Percentiles rank a stretch among this genome's conserved stretches.
phyloP scores from a whole-genome alignment of 2,329 filamentous ascomycete genomes.

The Fusarium cyanostomum region DNA sequence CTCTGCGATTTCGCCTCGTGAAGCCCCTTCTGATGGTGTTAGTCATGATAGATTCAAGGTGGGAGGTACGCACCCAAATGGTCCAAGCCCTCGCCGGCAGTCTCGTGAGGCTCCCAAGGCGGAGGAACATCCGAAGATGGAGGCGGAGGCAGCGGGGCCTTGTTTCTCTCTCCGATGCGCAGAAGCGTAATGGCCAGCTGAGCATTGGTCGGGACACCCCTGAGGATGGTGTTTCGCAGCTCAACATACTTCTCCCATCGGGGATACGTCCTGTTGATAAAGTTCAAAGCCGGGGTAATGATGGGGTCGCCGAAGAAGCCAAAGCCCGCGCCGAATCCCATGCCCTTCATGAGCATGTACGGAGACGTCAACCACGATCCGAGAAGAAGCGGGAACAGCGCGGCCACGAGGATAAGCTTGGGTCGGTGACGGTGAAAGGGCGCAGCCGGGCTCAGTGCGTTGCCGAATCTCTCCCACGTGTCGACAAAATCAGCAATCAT shows the following conservation, averaged over 20 bases:
- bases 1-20: conserved; percentile 70
- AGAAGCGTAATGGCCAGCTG: conserved; percentile 84
- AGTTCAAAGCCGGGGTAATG: conserved; percentile 66
- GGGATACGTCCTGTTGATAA: conserved; percentile 70
- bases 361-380: conserved; percentile 63
- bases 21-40: conserved; percentile 55
- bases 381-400: conserved; percentile 62
- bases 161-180: conserved; percentile 82
- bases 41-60: conserved; percentile 6
- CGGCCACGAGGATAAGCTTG: conserved; percentile 62
- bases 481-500: conserved; percentile 57
- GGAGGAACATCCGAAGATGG: conserved; percentile 51
- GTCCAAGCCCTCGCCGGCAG: conserved; percentile 52
- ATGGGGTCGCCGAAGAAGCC: conserved; percentile 83
- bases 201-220: conserved; percentile 85
- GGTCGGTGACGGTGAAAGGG: conserved; percentile 67
- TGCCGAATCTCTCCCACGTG: conserved; percentile 61
- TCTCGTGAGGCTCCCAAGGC: conserved; percentile 53
- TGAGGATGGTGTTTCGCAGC: conserved; percentile 78
- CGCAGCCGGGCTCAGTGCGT: conserved; percentile 69
- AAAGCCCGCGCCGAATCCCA: conserved; percentile 75
- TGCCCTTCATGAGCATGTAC: conserved; percentile 70
- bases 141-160: conserved; percentile 76
- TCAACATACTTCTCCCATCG: conserved; percentile 81
- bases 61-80: conserved; percentile 46